phyloP scores from a whole-genome alignment of 352 stramenopile genomes.

The Globisporangium nunn region DNA sequence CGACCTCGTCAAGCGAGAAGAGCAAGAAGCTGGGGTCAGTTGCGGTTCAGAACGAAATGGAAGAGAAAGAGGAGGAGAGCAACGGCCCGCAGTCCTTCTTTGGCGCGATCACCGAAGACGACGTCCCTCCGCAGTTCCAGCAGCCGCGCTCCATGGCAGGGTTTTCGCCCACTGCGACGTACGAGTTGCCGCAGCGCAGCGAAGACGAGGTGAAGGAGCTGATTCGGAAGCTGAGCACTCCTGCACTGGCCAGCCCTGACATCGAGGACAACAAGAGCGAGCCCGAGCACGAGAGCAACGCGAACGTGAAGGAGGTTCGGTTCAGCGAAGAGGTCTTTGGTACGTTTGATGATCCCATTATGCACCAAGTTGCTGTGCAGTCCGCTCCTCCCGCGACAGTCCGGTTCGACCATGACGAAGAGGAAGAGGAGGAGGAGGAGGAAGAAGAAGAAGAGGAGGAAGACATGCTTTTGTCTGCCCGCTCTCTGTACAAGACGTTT shows the following conservation, averaged over 20 bases:
- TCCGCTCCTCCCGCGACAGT: neutral
- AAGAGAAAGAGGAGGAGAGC: constrained; percentile 3
- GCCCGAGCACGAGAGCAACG: constrained; percentile 12
- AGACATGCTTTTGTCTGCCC: constrained; percentile 29
- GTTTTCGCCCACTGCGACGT: constrained; percentile 10
- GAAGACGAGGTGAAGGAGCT: constrained; percentile 9
- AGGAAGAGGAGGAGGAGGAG: constrained; percentile 3
- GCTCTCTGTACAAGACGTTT: constrained; percentile 32
- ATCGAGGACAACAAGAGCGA: constrained; percentile 5
- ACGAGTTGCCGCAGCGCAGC: constrained; percentile 11
- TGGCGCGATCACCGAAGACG: constrained; percentile 8
- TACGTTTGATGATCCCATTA: constrained; percentile 19
- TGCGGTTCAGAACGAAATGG: neutral
- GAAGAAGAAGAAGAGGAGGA: constrained; percentile 30
- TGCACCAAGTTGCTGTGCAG: constrained; percentile 7
- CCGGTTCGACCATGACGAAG: neutral
- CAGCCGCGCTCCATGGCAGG: constrained; percentile 5
- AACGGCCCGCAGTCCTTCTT: constrained; percentile 9
- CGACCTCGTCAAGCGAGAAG: constrained; percentile 2
- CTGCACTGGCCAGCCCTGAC: neutral
- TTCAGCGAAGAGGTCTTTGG: constrained; percentile 6
- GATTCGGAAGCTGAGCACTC: constrained; percentile 12
- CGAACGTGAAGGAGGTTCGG: neutral
- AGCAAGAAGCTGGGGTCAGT: neutral
- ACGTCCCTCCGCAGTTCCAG: constrained; percentile 7